Evolutionary conservation across 176 grass and related monocot species (phyloP).

Genomic region (Oryza glaberrima): DNA sequence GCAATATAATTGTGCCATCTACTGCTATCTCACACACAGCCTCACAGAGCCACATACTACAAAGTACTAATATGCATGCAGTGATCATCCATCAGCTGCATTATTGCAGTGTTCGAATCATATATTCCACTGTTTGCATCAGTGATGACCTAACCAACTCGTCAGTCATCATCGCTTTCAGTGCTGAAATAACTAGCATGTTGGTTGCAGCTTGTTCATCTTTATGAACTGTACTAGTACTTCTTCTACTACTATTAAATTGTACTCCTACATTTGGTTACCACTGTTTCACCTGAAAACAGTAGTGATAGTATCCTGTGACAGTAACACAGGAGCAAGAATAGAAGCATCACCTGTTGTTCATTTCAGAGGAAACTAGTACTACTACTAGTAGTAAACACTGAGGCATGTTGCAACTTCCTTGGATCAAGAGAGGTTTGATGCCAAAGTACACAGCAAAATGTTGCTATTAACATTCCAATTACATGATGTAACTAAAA

Average conservation of each 20-base stretch:
- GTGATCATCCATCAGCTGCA: neutral
- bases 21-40: neutral
- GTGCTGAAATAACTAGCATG: slow-evolving; percentile 1
- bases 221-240: neutral
- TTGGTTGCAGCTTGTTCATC: slow-evolving; percentile 25
- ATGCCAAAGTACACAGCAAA: neutral
- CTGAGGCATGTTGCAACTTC: slow-evolving; percentile 21
- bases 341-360: neutral
- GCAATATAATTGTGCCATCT: neutral
- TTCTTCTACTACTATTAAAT: too few species aligned
- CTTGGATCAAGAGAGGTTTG: neutral
- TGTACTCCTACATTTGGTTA: neutral
- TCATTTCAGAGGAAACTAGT: slow-evolving; percentile 14
- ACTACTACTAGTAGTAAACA: neutral
- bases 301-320: slow-evolving; percentile 1
- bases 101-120: slow-evolving; percentile 39
- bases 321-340: slow-evolving; percentile 29
- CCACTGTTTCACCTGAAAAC: slow-evolving; percentile 18
- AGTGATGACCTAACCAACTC: slow-evolving; percentile 5
- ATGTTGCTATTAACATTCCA: neutral
- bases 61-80: neutral
- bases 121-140: slow-evolving; percentile 34
- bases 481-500: slow-evolving; percentile 14
- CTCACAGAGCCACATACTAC: slow-evolving; percentile 14
- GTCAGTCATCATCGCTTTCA: neutral